Conservation (phyloP, 1,284 basidiomycete genomes). For the Amanita bisporigera region DNA sequence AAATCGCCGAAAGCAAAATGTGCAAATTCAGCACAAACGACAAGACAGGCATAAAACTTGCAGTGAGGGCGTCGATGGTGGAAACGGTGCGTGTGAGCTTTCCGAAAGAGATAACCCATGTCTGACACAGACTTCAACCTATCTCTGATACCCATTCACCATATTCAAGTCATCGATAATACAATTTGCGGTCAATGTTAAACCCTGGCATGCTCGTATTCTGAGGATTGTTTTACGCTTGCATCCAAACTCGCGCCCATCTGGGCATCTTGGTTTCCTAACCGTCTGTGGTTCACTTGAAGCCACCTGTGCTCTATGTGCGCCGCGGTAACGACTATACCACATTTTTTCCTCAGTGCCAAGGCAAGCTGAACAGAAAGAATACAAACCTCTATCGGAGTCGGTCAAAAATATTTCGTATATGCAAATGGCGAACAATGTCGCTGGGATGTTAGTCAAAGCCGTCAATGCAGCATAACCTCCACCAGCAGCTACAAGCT, state of each 20-base stretch:
- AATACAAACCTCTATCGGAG: conserved; percentile 53
- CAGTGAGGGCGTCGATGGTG: background rate
- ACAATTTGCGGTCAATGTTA: background rate
- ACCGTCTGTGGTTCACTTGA: background rate
- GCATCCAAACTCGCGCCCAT: background rate
- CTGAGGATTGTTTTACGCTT: background rate
- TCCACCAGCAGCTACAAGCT: conserved; percentile 55
- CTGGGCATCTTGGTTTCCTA: background rate
- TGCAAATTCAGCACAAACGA: no score
- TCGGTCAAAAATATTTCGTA: conserved; percentile 63
- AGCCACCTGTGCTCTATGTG: conserved; percentile 15
- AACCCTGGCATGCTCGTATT: background rate
- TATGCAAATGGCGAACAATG: conserved; percentile 53
- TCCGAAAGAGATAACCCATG: no score
- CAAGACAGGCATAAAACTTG: no score
- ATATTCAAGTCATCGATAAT: background rate
- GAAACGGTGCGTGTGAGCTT: no score
- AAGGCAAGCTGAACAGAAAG: background rate
- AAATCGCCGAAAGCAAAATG: no score
- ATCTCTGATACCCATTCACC: no score
- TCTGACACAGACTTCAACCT: no score
- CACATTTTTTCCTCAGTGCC: background rate
- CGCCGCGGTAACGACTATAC: conserved; percentile 28
- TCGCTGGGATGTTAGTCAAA: conserved; percentile 69
- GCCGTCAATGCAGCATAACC: conserved; percentile 66